phyloP scores from a whole-genome alignment of 495 filamentous ascomycete species.

The Recurvomyces mirabilis region DNA sequence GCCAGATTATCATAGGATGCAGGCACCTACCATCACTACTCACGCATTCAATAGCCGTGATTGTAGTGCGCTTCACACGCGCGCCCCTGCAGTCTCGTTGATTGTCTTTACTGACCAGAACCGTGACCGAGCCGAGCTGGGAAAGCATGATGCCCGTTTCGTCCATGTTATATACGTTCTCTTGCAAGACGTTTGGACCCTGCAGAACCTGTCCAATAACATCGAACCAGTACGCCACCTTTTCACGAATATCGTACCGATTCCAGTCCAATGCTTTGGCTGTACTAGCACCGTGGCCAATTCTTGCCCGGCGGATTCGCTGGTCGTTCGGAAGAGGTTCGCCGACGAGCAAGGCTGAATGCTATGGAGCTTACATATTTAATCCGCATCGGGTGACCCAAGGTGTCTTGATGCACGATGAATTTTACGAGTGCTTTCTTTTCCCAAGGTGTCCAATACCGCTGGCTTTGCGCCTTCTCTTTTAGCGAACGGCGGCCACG shows the following conservation, averaged over 20 bases:
- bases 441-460: neutral
- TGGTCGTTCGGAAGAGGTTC: neutral
- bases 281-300: neutral
- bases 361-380: slow-evolving; percentile 1
- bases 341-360: neutral
- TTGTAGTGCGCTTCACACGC: slow-evolving; percentile 12
- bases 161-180: slow-evolving; percentile 17
- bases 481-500: neutral
- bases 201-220: slow-evolving; percentile 1
- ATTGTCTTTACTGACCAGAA: slow-evolving; percentile 11
- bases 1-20: slow-evolving; percentile 13
- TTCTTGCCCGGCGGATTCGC: neutral
- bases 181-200: slow-evolving; percentile 6
- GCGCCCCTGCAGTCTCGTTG: slow-evolving; percentile 11
- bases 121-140: slow-evolving; percentile 13
- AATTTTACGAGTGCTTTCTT: slow-evolving; percentile 1
- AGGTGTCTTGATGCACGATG: neutral
- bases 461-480: slow-evolving; percentile 1
- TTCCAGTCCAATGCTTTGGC: neutral
- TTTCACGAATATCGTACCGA: neutral
- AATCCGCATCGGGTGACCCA: neutral
- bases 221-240: neutral
- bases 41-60: slow-evolving; percentile 13
- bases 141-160: slow-evolving; percentile 10
- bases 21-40: slow-evolving; percentile 11